A percentile compares a stretch with the other conserved stretches of the same genome.
phyloP scores from a whole-genome alignment of 306 rosid species.

The Quercus rubra region DNA sequence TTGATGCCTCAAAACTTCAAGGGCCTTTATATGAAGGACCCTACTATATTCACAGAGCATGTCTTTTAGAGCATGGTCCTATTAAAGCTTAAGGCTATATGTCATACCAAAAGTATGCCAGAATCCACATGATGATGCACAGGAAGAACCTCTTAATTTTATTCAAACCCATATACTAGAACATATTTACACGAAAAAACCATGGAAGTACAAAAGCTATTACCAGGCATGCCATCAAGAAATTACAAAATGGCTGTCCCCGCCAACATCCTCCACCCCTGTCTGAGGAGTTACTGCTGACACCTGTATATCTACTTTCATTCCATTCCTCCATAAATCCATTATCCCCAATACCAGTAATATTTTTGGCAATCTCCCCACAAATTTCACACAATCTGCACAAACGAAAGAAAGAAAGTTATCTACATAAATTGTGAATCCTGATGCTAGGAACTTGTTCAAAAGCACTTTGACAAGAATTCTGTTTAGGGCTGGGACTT shows the following conservation, averaged over 20 bases:
- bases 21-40: slow-evolving; percentile 12
- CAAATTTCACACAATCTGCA: slow-evolving; percentile 87
- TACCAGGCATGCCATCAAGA: slow-evolving; percentile 95
- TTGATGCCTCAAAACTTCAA: slow-evolving; percentile 34
- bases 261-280: slow-evolving; percentile 63
- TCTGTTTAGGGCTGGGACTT: neutral
- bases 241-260: slow-evolving; percentile 95
- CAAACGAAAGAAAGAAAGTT: slow-evolving; percentile 3
- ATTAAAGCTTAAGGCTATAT: neutral
- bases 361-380: slow-evolving; percentile 66
- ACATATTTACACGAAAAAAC: slow-evolving; percentile 87
- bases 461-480: neutral
- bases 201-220: slow-evolving; percentile 95
- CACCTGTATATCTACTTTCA: slow-evolving; percentile 48
- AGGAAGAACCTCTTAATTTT: slow-evolving; percentile 3
- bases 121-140: slow-evolving; percentile 22
- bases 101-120: slow-evolving; percentile 18
- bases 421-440: neutral
- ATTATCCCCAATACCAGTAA: slow-evolving; percentile 46
- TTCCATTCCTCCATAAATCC: slow-evolving; percentile 85
- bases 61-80: slow-evolving; percentile 10
- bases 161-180: slow-evolving; percentile 44
- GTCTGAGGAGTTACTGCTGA: slow-evolving; percentile 30
- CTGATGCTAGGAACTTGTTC: slow-evolving; percentile 1
- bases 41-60: neutral